phyloP scores from a whole-genome alignment of 371 early-diverging fungal genomes.

The Mortierella sp. region DNA sequence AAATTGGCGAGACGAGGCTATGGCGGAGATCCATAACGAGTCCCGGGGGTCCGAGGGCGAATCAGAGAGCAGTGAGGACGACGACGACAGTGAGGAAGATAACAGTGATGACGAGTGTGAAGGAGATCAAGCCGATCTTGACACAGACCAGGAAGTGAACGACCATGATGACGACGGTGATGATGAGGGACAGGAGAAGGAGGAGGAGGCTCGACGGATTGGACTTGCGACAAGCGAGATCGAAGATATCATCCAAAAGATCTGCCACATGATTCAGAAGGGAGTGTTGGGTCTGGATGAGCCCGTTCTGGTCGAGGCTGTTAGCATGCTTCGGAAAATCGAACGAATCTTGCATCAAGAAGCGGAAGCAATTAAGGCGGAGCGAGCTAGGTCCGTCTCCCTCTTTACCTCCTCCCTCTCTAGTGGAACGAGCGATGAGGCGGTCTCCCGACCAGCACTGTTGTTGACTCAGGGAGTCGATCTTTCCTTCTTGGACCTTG shows the following conservation, averaged over 20 bases:
- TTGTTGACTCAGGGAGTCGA: slow-evolving; percentile 44
- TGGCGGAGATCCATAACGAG: background rate
- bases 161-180: slow-evolving; percentile 17
- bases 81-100: slow-evolving; percentile 7
- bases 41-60: slow-evolving; percentile 8
- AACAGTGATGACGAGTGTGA: background rate
- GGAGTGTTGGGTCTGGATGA: slow-evolving; percentile 48
- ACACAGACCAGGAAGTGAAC: slow-evolving; percentile 11
- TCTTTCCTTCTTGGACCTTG: slow-evolving; percentile 39
- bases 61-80: slow-evolving; percentile 3
- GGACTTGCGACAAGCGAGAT: slow-evolving; percentile 46
- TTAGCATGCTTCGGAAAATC: slow-evolving; percentile 42
- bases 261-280: slow-evolving; percentile 48
- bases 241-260: slow-evolving; percentile 49
- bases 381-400: slow-evolving; percentile 25
- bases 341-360: slow-evolving; percentile 39
- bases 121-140: background rate
- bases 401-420: slow-evolving; percentile 25
- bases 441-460: background rate
- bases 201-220: slow-evolving; percentile 39
- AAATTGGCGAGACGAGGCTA: background rate
- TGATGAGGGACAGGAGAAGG: slow-evolving; percentile 31
- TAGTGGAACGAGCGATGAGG: background rate
- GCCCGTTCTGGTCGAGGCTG: slow-evolving; percentile 41
- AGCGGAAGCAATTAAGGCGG: slow-evolving; percentile 16